phyloP scores from a whole-genome alignment of 352 stramenopile species.

The Phytophthora megakarya region DNA sequence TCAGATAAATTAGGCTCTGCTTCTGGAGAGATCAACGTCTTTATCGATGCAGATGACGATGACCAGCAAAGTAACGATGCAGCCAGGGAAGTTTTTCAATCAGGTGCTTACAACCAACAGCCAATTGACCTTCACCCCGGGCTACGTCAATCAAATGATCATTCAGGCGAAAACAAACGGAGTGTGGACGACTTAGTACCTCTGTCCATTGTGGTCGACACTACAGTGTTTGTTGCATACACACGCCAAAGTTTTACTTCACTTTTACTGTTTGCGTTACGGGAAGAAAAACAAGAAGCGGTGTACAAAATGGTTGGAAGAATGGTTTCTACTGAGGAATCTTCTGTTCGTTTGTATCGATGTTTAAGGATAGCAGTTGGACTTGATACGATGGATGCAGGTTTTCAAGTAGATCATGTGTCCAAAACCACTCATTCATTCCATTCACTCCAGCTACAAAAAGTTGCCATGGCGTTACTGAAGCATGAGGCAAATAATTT shows the following conservation, averaged over 20 bases:
- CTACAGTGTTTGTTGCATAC: conserved; percentile 37
- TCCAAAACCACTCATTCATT: neutral
- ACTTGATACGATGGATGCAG: conserved; percentile 33
- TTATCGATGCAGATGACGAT: conserved; percentile 29
- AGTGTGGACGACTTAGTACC: conserved; percentile 30
- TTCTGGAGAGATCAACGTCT: conserved; percentile 14
- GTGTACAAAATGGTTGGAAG: conserved; percentile 26
- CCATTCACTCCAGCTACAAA: conserved; percentile 21
- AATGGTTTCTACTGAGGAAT: conserved; percentile 25
- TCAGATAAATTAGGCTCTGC: neutral
- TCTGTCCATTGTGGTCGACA: conserved; percentile 38
- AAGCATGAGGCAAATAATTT: conserved; percentile 15
- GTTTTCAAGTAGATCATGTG: conserved; percentile 10
- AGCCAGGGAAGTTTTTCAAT: conserved; percentile 21
- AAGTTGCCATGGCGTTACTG: conserved; percentile 15
- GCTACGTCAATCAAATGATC: neutral
- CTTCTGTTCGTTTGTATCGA: conserved; percentile 16
- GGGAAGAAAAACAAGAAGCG: neutral
- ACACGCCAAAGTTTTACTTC: conserved; percentile 33
- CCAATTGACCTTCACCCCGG: neutral
- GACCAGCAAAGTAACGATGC: conserved; percentile 25
- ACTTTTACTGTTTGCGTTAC: conserved; percentile 26
- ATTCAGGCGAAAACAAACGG: neutral
- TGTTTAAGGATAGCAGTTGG: conserved; percentile 36
- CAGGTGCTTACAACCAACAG: conserved; percentile 1